These are phyloP conservation scores for Nidula niveotomentosa DNA, from an alignment of 1,284 basidiomycete species.

Conservation along the genomic window DNA sequence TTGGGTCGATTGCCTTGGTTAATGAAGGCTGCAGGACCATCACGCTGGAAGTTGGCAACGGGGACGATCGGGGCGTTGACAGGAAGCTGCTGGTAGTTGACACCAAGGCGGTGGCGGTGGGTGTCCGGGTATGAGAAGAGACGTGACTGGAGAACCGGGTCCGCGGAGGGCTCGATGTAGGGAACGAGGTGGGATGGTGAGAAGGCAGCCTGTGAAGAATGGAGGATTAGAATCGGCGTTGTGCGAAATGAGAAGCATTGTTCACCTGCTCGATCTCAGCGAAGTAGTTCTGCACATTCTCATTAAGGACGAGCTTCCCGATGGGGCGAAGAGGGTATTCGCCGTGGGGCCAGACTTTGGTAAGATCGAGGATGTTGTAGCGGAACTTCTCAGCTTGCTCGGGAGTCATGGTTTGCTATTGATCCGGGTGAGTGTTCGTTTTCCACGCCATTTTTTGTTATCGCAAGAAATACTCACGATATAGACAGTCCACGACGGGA, in stretches of 20 bases:
- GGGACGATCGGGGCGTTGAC: slow-evolving; percentile 81
- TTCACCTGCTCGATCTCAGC: slow-evolving; percentile 83
- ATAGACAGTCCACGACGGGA: slow-evolving; percentile 79
- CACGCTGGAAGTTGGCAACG: slow-evolving; percentile 87
- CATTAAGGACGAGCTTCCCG: slow-evolving; percentile 85
- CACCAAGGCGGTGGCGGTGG: slow-evolving; percentile 84
- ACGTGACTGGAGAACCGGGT: slow-evolving; percentile 91
- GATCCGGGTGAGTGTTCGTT: slow-evolving; percentile 1
- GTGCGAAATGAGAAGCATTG: slow-evolving; percentile 3
- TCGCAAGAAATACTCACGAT: slow-evolving; percentile 42
- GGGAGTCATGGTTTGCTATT: slow-evolving; percentile 85
- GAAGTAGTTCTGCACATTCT: slow-evolving; percentile 86
- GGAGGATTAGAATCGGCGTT: slow-evolving; percentile 15
- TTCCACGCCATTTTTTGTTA: background rate
- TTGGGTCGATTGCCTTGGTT: slow-evolving; percentile 86
- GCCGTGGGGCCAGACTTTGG: slow-evolving; percentile 85
- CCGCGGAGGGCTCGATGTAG: slow-evolving; percentile 86
- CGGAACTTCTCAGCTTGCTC: slow-evolving; percentile 90
- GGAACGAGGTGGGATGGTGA: slow-evolving; percentile 85
- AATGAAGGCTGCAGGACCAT: slow-evolving; percentile 64
- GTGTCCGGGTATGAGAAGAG: slow-evolving; percentile 97
- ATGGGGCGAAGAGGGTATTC: slow-evolving; percentile 87
- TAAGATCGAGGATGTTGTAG: slow-evolving; percentile 88
- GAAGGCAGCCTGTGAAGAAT: slow-evolving; percentile 63
- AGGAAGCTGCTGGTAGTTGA: slow-evolving; percentile 89